Evolutionary conservation across 2,329 filamentous ascomycete species (phyloP), one percentile per base, ranked within the genome.

Genomic region (Lachnum nothofagi): DNA sequence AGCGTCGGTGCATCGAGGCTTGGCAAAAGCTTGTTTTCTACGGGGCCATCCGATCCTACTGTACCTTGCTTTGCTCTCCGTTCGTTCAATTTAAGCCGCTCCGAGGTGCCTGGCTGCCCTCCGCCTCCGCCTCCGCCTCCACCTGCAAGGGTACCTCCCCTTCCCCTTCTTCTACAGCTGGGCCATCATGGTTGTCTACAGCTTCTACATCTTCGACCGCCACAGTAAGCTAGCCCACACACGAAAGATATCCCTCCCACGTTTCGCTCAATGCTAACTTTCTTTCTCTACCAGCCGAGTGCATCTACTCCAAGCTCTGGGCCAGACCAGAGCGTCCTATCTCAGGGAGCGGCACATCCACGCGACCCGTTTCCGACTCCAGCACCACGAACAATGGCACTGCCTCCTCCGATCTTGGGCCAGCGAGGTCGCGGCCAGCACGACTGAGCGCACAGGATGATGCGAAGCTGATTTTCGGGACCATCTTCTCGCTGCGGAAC

Each of bases 171-270:
- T 37, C 37, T 22, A n/a, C 14, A 39, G 17, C 37, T 34, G 31
- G n/a, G 23, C 25, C 47, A 74, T 61, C 65, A 97, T 98, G 93
- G 84, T 86, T 53, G 87, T 97, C 69, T 97, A 94, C 73, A 91
- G 90, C 52, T 95, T 98, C 72, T 95, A 95, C 77, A 96, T 98
- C 67, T 98, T 98, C 68, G 93, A 98, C 73, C 86, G 93, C 58
- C 93, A 98, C 72, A 95, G 93, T 96, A 78, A 66, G 80, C 27
- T 22, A 33, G 33, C 41, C 38, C 34, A 22, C 33, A 25, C 17
- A n/a, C n/a, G n/a, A n/a, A n/a, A n/a, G n/a, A n/a, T n/a, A n/a
- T n/a, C n/a, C n/a, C n/a, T n/a, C n/a, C n/a, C n/a, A n/a, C n/a
- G n/a, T n/a, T n/a, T n/a, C n/a, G n/a, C n/a, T n/a, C n/a, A n/a